Evolutionary conservation across 208 protist species (phyloP), one percentile per base, ranked within the genome.

Genomic region (Crithidia thermophila): DNA sequence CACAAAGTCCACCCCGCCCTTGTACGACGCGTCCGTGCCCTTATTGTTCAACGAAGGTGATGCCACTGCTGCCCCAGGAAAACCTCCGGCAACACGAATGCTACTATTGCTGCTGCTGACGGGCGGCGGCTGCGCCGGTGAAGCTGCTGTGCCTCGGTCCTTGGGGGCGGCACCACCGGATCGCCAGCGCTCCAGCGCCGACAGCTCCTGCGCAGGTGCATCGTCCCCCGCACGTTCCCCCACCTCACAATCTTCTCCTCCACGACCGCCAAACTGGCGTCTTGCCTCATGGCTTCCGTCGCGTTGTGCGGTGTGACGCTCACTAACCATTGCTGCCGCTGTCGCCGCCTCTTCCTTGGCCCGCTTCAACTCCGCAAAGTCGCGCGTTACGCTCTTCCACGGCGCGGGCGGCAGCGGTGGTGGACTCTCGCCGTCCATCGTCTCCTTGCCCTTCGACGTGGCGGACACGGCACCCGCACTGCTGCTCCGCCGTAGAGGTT

Each of bases 401-500:
- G 59, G 59, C 1, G 67, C 59, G 14, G 50, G 59, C 6, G 67
- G 67, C 34, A 74, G 60, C 21, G 67, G 67, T 2, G 67, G 67
- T 8, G 51, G 67, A 30, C 57, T 67, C 34, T 60, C 58, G 42
- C n/a, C 42, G 31, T 56, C 47, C 25, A 33, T 16, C 5, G 16
- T 13, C 3, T 27, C 18, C 20, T 18, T 16, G 21, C 13, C 30
- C 7, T 36, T 7, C 6, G 39, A 11, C 10, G 62, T 18, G 20
- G 20, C 51, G 18, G 20, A 31, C 11, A 18, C 62, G 40, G 21
- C 34, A 42, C 36, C 23, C 4, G 39, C 21, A 18, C 25, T 13
- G 6, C 16, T 46, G 40, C 16, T 46, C 40, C 40, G n/a, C n/a
- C n/a, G n/a, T n/a, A n/a, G n/a, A n/a, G n/a, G n/a, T n/a, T 20